These are phyloP conservation scores for Ascochyta rabiei DNA, from an alignment of 2,329 filamentous ascomycete species.

Conservation along the genomic window DNA sequence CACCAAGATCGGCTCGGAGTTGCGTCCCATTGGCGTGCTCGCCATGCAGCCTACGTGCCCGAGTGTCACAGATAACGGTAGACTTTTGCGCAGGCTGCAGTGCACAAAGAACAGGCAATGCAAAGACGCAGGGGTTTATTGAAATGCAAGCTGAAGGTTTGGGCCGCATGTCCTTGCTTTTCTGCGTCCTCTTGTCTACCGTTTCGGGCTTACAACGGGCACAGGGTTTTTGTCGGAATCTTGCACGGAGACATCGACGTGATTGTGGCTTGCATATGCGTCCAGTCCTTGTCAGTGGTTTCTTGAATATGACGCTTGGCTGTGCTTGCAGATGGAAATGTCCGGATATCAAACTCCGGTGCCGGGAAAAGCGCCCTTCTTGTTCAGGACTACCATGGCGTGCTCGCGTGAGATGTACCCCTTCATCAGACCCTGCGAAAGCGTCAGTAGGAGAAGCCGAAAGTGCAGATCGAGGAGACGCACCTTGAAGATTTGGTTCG, in stretches of 20 bases:
- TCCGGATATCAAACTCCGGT: constrained; percentile 66
- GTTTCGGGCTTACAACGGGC: neutral
- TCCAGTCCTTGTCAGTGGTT: neutral
- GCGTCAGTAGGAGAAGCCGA: constrained; percentile 22
- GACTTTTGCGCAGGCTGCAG: constrained; percentile 1
- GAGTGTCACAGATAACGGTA: constrained; percentile 11
- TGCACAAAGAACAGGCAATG: constrained; percentile 9
- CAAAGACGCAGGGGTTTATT: constrained; percentile 9
- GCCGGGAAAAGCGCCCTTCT: constrained; percentile 90
- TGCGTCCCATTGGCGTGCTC: neutral
- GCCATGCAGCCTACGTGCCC: neutral
- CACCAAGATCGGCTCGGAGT: neutral
- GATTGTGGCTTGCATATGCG: neutral
- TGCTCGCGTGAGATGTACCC: constrained; percentile 94
- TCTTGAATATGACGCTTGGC: neutral
- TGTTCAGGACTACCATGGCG: constrained; percentile 89
- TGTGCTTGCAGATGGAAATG: neutral
- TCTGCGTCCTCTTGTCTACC: neutral
- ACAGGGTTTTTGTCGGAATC: neutral
- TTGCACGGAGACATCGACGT: neutral
- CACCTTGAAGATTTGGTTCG: constrained; percentile 99
- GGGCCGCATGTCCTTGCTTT: constrained; percentile 4
- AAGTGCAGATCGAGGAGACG: constrained; percentile 26
- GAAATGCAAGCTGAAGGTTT: constrained; percentile 9
- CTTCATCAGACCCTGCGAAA: constrained; percentile 83